Evolutionary conservation across 345 rosid genomes (phyloP), one percentile per base, ranked within the genome.

Genomic region (Eucalyptus pauciflora): DNA sequence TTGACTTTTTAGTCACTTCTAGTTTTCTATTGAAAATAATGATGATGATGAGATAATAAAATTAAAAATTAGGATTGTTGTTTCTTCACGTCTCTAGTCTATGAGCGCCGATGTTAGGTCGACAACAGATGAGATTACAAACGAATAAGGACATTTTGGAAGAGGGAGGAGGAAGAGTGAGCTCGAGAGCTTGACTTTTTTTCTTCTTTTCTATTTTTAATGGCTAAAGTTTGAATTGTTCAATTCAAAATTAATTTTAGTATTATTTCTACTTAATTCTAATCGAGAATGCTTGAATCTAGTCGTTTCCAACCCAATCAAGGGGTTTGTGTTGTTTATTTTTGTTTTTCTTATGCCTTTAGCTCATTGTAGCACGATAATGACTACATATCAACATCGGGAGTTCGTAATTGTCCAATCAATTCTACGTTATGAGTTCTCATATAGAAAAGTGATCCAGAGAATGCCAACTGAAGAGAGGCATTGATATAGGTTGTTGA

Each of bases 1-100:
- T 94, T 94, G 96, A 94, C 96, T 91, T 89, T 48, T 41, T 6
- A 6, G 85, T 41, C 85, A 76, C 85, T 37, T 76, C 83, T 41
- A 41, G 25, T 76, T 76, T 76, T 37, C 48, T 10, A 43, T 22
- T 11, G 85, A 22, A 43, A 76, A 76, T 14, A 4, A n/a, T 64
- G 1, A 29, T 64, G 37, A n/a, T 64, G 76, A 37, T 76, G 46
- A 18, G 25, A 22, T 76, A 20, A 76, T 20, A 10, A 67, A 20
- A 54, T 54, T 3, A 33, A 9, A 20, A 76, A 18, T 41, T 31
- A 33, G 81, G 85, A 76, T 76, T 76, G 85, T 41, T 76, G 85
- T 76, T 76, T 76, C 85, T 76, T 76, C 85, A 76, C 85, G 85
- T 41, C 85, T 76, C 85, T 76, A 76, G 85, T 20, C 48, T 10